These are phyloP conservation scores for Lentinula aciculospora DNA, from an alignment of 768 basidiomycete species.

Conservation along the genomic window DNA sequence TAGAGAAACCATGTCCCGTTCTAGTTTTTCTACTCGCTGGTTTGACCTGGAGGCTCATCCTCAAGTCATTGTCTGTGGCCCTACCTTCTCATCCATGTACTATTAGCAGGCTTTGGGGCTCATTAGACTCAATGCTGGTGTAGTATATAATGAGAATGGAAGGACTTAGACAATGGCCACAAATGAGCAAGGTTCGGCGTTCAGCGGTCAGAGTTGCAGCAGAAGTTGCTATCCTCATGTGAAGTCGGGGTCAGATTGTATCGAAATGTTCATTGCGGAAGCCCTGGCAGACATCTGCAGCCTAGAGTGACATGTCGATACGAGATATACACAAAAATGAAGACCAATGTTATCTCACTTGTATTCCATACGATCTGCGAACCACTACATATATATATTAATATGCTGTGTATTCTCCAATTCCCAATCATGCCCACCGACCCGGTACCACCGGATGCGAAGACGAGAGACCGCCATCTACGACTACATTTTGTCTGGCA, in stretches of 20 bases:
- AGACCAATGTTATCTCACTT: too few relatives aligned
- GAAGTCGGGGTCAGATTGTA: too few relatives aligned
- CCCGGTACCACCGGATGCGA: constrained; percentile 80
- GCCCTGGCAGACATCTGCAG: too few relatives aligned
- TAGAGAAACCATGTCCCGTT: too few relatives aligned
- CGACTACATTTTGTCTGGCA: constrained; percentile 61
- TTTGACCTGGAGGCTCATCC: not conserved
- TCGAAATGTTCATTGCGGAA: too few relatives aligned
- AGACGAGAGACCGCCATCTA: constrained; percentile 81
- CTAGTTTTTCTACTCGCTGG: too few relatives aligned
- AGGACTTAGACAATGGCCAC: constrained; percentile 35
- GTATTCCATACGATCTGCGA: too few relatives aligned
- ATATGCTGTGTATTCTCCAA: not conserved
- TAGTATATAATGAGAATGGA: constrained; percentile 55
- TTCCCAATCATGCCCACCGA: constrained; percentile 45
- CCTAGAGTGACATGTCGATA: too few relatives aligned
- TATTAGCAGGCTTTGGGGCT: constrained; percentile 19
- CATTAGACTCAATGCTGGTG: constrained; percentile 12
- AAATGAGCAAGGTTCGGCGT: not conserved
- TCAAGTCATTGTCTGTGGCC: constrained; percentile 23
- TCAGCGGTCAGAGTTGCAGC: not conserved
- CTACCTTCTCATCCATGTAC: constrained; percentile 32
- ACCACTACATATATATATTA: not conserved
- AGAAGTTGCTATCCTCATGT: not conserved
- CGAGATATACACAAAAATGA: too few relatives aligned